Base-by-base conservation (phyloP, 2,329 filamentous ascomycete species). In the Chalaropsis thielavioides region DNA sequence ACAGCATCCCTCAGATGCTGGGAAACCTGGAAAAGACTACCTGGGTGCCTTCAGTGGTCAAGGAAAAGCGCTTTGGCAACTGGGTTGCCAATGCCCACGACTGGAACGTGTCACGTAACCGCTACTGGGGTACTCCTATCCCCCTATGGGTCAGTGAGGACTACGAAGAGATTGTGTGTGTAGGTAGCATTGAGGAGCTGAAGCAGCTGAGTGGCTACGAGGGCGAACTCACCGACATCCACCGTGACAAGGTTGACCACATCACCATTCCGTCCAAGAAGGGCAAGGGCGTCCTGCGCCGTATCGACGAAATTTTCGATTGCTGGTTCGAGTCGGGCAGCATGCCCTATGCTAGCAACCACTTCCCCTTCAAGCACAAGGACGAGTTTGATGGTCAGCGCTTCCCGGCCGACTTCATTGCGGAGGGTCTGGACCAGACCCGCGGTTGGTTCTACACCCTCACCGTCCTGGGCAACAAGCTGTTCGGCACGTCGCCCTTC, bases 391-490 rank as follows among this genome's bases (percentile, higher is more conserved):
- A 69, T 7, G 66, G 67, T 10, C 68, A 66, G 7, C 67, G 69
- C 22, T 71, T 71, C 58, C 71, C 70, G 3, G 71, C 69, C 15
- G 71, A 72, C 63, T 71, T 72, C 51, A 71, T 71, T 66, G 71
- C 69, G 15, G 69, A 72, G 63, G 70, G 70, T 8, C 69, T 71
- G 1, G 70, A 72, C 66, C 70, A 72, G 61, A 72, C 69, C 5
- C 68, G 71, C 27, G 70, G 71, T n/a, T 72, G 70, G 70, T 71
- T 72, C 66, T 71, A 72, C 56, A 71, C 70, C 1, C 67, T 72
- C 3, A 69, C 67, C 10, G 69, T 72, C 38, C 67, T 72, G 10
- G 69, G 69, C 2, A 70, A 70, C 65, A 67, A 70, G 62, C 67
- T 72, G 11, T 71, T 71, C 61, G 63, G 67, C 54, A 68, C 66